These are phyloP conservation scores for Trypanosoma boissoni DNA, from an alignment of 208 protist species.

Conservation along the genomic window DNA sequence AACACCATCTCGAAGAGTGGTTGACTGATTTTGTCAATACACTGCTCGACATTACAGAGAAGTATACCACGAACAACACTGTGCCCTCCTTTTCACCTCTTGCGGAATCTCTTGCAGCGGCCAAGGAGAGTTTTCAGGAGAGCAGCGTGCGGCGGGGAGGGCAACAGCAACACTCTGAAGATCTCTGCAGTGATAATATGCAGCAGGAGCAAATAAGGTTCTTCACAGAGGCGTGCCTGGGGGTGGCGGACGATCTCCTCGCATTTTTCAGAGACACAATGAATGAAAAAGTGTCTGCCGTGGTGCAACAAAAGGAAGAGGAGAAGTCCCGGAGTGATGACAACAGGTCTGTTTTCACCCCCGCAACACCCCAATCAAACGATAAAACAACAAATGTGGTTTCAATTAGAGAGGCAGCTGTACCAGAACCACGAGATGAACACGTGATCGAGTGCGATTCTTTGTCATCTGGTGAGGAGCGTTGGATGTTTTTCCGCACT, in stretches of 20 bases:
- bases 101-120: too few relatives aligned
- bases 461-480: constrained; percentile 9
- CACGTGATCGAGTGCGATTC: neutral
- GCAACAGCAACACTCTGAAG: neutral
- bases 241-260: constrained; percentile 5
- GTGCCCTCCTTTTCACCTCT: too few relatives aligned
- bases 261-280: constrained; percentile 3
- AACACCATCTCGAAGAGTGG: neutral
- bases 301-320: neutral
- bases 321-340: neutral
- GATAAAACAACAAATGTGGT: neutral
- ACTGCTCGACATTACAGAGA: neutral
- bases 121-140: too few relatives aligned
- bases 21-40: constrained; percentile 2
- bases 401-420: too few relatives aligned
- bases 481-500: constrained; percentile 23
- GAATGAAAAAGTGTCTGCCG: neutral
- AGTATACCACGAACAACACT: too few relatives aligned
- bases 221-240: neutral
- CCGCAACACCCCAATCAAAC: too few relatives aligned
- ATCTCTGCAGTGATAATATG: neutral
- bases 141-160: neutral
- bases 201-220: constrained; percentile 1
- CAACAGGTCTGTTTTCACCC: too few relatives aligned
- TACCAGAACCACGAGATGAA: neutral